Evolutionary conservation across 2,329 filamentous ascomycete genomes (phyloP), one percentile per base, ranked within the genome.

Genomic region (Colletotrichum sojae): DNA sequence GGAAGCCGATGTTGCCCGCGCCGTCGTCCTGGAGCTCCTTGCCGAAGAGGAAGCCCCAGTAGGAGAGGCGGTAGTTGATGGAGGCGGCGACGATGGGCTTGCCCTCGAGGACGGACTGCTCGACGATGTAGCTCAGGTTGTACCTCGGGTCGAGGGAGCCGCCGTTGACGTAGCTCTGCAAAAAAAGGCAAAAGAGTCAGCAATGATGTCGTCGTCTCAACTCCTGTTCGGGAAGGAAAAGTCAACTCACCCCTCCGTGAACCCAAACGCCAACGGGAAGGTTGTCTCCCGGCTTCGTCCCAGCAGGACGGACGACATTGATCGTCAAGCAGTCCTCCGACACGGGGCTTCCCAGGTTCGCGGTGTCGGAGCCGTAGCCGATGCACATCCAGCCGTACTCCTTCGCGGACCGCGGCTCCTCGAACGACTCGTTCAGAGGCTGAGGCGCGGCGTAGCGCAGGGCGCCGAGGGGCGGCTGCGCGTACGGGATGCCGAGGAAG

Each of bases 401-500:
- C 10, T 80, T 85, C 2, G 86, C 85, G 65, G 80, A 74, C 15
- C 78, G 77, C 9, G 75, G 69, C 5, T 75, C 83, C 65, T 88
- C 85, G 4, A 89, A 78, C 1, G 83, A 73, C 1, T 79, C 74
- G 10, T 81, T 83, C 6, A 90, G 75, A 1, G 84, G 78, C 71
- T 87, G 83, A 3, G 90, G 90, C 12, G 88, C 85, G 69, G 85
- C 87, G n/a, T 92, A 81, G 10, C 90, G 86, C 22, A 91, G 82
- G 1, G 81, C 74, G 0, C 87, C 89, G 1, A 85, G 81, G 0
- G 90, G 90, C 3, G 89, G 85, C 69, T 90, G 79, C 2, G 90
- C 89, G 73, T 87, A 92, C 1, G 90, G 90, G 66, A 92, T 90
- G 13, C 87, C 89, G 69, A 85, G 84, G 79, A 91, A 92, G 25